Percentiles rank a stretch among this genome's conserved stretches.
Conservation (phyloP, 106 monocot species). For the Amphibolis antarctica region DNA sequence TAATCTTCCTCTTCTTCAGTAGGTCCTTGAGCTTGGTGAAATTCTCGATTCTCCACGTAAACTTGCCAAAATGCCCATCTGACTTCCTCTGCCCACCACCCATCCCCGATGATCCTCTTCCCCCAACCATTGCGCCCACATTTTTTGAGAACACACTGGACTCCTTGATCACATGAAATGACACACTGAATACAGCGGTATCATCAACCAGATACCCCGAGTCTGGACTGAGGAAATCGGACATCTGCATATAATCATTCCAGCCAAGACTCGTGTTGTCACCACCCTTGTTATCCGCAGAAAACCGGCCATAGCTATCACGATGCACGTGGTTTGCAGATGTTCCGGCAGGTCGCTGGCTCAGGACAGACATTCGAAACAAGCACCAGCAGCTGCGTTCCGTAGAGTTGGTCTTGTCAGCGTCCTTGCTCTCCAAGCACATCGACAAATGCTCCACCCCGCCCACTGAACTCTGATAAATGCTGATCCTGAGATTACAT, state of each 20-base stretch:
- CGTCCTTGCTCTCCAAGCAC: conserved; percentile 96
- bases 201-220: conserved; percentile 56
- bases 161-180: conserved; percentile 90
- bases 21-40: conserved; percentile 86
- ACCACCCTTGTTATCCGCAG: conserved; percentile 62
- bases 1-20: conserved; percentile 92
- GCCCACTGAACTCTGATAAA: conserved; percentile 64
- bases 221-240: conserved; percentile 48
- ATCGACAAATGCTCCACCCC: conserved; percentile 68
- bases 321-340: conserved; percentile 41
- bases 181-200: conserved; percentile 60
- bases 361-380: conserved; percentile 77
- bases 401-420: conserved; percentile 30
- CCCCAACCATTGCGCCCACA: conserved; percentile 17
- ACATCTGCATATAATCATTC: conserved; percentile 87
- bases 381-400: conserved; percentile 93
- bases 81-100: conserved; percentile 45
- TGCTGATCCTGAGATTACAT: conserved; percentile 74
- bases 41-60: conserved; percentile 94
- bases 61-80: conserved; percentile 84
- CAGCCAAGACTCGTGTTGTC: conserved; percentile 89
- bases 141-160: conserved; percentile 53
- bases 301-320: conserved; percentile 88
- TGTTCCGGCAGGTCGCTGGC: conserved; percentile 29
- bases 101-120: conserved; percentile 21